Evolutionary conservation across 352 stramenopile species (phyloP).

Genomic region (Phytophthora melonis): DNA sequence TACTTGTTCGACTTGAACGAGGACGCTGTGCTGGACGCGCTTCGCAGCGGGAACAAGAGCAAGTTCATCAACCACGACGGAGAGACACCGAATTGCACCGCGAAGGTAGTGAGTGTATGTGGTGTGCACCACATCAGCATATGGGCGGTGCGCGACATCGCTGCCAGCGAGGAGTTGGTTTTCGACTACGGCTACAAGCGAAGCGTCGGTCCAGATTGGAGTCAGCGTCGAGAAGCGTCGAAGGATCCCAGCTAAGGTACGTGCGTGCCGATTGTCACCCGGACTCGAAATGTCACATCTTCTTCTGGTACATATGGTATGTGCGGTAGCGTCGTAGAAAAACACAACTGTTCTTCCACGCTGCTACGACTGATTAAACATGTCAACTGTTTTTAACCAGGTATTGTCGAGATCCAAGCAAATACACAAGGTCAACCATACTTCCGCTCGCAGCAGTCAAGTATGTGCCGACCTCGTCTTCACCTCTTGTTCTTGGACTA

Average conservation of each 20-base stretch:
- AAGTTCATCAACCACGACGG: conserved; percentile 88
- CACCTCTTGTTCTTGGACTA: too few species aligned
- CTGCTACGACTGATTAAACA: too few species aligned
- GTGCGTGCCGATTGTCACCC: background rate
- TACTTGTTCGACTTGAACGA: conserved; percentile 94
- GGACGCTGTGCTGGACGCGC: conserved; percentile 88
- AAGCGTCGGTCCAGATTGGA: conserved; percentile 66
- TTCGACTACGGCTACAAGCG: conserved; percentile 75
- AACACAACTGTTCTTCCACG: too few species aligned
- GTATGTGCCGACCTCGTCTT: too few species aligned
- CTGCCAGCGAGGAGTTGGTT: conserved; percentile 66
- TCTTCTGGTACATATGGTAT: background rate
- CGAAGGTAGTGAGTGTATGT: conserved; percentile 81
- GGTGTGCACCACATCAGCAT: conserved; percentile 92
- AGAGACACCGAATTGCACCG: conserved; percentile 74
- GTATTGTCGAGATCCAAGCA: too few species aligned
- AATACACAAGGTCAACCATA: too few species aligned
- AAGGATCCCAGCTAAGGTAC: conserved; percentile 26
- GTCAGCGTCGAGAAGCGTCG: conserved; percentile 29
- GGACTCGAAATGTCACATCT: background rate
- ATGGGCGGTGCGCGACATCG: conserved; percentile 86
- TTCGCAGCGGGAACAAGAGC: conserved; percentile 90
- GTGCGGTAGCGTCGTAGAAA: background rate
- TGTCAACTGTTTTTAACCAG: too few species aligned
- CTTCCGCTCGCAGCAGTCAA: too few species aligned